phyloP scores from a whole-genome alignment of 306 rosid species.

The Pyrus betulifolia region DNA sequence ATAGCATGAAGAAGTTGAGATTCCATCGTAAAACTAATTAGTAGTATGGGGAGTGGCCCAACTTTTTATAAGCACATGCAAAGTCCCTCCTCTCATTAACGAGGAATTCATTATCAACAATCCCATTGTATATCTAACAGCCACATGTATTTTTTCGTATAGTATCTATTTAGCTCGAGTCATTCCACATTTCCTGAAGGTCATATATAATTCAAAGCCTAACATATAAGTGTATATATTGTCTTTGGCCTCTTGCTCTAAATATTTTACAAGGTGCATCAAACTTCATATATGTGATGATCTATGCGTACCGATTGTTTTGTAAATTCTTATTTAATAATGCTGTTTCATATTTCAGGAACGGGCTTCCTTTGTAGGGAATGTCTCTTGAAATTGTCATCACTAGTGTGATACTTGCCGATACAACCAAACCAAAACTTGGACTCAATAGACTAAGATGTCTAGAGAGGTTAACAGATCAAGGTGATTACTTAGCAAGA shows the following conservation, averaged over 20 bases:
- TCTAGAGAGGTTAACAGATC: not conserved
- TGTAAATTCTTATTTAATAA: not conserved
- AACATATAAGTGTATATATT: not conserved
- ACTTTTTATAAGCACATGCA: too few relatives aligned
- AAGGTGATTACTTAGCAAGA: not conserved
- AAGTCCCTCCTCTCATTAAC: too few relatives aligned
- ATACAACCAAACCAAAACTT: not conserved
- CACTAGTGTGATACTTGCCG: not conserved
- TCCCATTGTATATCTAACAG: too few relatives aligned
- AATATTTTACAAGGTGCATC: not conserved
- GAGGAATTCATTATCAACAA: too few relatives aligned
- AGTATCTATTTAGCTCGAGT: not conserved
- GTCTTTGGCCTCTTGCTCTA: not conserved
- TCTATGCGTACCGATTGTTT: not conserved
- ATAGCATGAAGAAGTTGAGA: too few relatives aligned
- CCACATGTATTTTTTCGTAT: too few relatives aligned
- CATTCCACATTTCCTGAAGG: not conserved
- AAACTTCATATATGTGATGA: not conserved
- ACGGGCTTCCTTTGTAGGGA: not conserved
- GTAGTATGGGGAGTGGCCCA: too few relatives aligned
- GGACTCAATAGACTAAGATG: not conserved
- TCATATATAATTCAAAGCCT: not conserved
- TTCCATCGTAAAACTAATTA: too few relatives aligned
- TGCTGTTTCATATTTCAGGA: not conserved
- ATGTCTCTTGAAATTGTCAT: not conserved